Percentiles rank a stretch among this genome's conserved stretches.
These are phyloP conservation scores for Cryptococcus amylolentus DNA, from an alignment of 1,284 basidiomycete genomes.

Conservation along the genomic window DNA sequence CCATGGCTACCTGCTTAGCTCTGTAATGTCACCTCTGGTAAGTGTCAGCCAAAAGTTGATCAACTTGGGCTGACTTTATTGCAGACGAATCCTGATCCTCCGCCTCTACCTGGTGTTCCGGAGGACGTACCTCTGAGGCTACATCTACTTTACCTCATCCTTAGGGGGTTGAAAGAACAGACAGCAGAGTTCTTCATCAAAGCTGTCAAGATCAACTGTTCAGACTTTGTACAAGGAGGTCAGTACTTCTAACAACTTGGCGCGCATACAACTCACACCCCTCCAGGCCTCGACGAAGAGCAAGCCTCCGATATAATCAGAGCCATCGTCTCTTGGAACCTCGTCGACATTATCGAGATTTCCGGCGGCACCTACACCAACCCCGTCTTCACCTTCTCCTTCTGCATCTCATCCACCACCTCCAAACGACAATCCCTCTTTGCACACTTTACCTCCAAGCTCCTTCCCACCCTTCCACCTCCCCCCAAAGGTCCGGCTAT, in stretches of 20 bases:
- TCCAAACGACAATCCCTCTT: constrained; percentile 40
- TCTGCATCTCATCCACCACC: constrained; percentile 7
- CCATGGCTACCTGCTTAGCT: constrained; percentile 83
- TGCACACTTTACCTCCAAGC: constrained; percentile 36
- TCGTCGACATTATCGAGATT: constrained; percentile 48
- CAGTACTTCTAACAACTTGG: constrained; percentile 22
- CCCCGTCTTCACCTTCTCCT: constrained; percentile 26
- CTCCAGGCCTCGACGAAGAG: constrained; percentile 32
- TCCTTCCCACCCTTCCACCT: constrained; percentile 33
- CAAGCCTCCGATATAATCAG: constrained; percentile 36
- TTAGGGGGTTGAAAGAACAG: constrained; percentile 59
- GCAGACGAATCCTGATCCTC: constrained; percentile 61
- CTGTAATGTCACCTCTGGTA: constrained; percentile 78
- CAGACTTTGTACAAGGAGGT: constrained; percentile 68
- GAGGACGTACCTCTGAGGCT: constrained; percentile 50
- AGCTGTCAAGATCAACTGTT: constrained; percentile 82
- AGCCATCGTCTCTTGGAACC: constrained; percentile 53
- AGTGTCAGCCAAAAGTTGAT: background rate
- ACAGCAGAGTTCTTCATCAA: constrained; percentile 65
- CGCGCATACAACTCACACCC: background rate
- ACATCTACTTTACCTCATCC: constrained; percentile 63
- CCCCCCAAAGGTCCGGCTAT: constrained; percentile 41
- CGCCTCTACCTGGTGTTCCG: constrained; percentile 61
- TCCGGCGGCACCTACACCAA: constrained; percentile 45
- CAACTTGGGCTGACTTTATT: background rate